Percentiles rank a stretch among this genome's conserved stretches.
Evolutionary conservation across 2,329 filamentous ascomycete species (phyloP).

Genomic region (Pezicula rhizophila): DNA sequence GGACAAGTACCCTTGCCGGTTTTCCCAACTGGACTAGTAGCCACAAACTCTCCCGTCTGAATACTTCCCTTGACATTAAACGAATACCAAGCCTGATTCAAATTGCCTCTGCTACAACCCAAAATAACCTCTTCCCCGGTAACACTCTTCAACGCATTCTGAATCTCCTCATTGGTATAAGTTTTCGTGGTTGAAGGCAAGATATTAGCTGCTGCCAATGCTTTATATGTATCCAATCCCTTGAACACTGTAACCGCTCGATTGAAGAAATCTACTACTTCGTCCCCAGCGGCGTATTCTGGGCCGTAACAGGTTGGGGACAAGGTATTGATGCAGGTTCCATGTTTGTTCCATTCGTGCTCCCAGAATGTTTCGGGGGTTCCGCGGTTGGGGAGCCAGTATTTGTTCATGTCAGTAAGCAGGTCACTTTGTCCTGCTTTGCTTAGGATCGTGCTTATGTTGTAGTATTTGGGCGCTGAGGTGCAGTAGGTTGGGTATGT

Average conservation of each 20-base stretch:
- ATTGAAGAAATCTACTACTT: conserved; percentile 64
- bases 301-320: conserved; percentile 55
- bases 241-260: conserved; percentile 60
- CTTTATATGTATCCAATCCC: conserved; percentile 26
- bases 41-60: conserved; percentile 12
- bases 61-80: conserved; percentile 14
- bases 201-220: conserved; percentile 53
- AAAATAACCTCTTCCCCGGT: conserved; percentile 38
- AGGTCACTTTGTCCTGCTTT: conserved; percentile 25
- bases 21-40: conserved; percentile 10
- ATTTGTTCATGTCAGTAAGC: conserved; percentile 59
- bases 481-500: conserved; percentile 63
- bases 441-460: conserved; percentile 49
- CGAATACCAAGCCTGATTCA: conserved; percentile 45
- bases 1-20: conserved; percentile 10
- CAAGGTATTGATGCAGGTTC: conserved; percentile 64
- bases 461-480: conserved; percentile 51
- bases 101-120: conserved; percentile 32
- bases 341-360: conserved; percentile 73
- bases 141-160: conserved; percentile 32
- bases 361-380: conserved; percentile 62
- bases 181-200: conserved; percentile 32
- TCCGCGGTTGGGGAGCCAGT: conserved; percentile 64
- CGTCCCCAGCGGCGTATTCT: conserved; percentile 46
- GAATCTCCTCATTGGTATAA: conserved; percentile 34